Conservation (phyloP, 2,329 filamentous ascomycete species). For the Teratosphaeria zuluensis region DNA sequence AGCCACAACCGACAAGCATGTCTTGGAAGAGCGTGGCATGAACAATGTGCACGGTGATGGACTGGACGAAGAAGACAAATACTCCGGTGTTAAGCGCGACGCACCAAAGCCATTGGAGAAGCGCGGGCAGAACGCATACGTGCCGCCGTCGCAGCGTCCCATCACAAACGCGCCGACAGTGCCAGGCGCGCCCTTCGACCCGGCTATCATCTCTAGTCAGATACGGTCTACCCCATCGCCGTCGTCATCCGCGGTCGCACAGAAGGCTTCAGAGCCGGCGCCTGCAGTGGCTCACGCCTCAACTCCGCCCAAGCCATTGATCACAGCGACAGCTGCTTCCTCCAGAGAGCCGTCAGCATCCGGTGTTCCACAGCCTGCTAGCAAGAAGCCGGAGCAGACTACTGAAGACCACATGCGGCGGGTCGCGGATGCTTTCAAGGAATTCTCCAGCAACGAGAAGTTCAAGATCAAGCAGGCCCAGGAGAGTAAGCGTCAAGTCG, state of each 20-base stretch:
- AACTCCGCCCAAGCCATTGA: slow-evolving; percentile 1
- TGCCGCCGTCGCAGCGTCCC: slow-evolving; percentile 76
- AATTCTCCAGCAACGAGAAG: slow-evolving; percentile 55
- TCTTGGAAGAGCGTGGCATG: slow-evolving; percentile 65
- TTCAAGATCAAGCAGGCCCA: slow-evolving; percentile 45
- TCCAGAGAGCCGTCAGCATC: slow-evolving; percentile 8
- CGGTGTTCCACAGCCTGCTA: slow-evolving; percentile 8
- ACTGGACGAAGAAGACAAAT: slow-evolving; percentile 89
- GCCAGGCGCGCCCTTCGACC: slow-evolving; percentile 68
- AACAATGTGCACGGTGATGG: slow-evolving; percentile 45
- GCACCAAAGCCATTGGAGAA: slow-evolving; percentile 49
- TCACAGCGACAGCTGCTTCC: not conserved
- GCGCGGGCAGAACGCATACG: slow-evolving; percentile 65
- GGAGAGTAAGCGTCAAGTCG: slow-evolving; percentile 46
- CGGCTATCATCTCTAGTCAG: slow-evolving; percentile 75
- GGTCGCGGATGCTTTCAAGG: slow-evolving; percentile 53
- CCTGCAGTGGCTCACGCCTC: slow-evolving; percentile 21
- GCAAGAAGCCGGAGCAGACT: slow-evolving; percentile 27
- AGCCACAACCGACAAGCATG: slow-evolving; percentile 63
- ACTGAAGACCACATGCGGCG: slow-evolving; percentile 53
- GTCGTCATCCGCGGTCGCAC: not conserved
- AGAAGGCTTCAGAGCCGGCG: slow-evolving; percentile 8
- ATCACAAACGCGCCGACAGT: slow-evolving; percentile 65
- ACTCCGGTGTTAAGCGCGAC: slow-evolving; percentile 77
- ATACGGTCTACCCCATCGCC: slow-evolving; percentile 32